Conservation (phyloP, 2,329 filamentous ascomycete genomes). For the Cladophialophora carrionii region DNA sequence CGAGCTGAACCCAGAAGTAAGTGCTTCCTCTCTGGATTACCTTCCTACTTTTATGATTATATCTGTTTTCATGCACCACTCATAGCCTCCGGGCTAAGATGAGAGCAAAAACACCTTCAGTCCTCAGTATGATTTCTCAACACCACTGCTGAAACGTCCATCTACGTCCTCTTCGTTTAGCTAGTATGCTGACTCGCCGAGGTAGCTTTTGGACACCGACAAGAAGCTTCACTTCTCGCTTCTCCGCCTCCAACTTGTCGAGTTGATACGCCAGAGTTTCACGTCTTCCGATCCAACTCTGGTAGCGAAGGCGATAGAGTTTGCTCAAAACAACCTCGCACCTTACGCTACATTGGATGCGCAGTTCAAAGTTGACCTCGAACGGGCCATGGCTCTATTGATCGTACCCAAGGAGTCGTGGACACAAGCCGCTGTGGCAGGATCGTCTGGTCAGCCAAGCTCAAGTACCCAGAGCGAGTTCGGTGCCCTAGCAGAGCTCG, state of each 20-base stretch:
- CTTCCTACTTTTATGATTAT: constrained; percentile 78
- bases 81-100: constrained; percentile 90
- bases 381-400: constrained; percentile 88
- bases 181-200: constrained; percentile 15
- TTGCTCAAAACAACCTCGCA: constrained; percentile 84
- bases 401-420: constrained; percentile 75
- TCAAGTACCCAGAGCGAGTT: constrained; percentile 35
- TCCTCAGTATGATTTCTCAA: constrained; percentile 76
- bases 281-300: constrained; percentile 64
- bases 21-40: constrained; percentile 42
- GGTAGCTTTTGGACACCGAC: constrained; percentile 83
- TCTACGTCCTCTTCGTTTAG: constrained; percentile 6
- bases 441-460: constrained; percentile 12
- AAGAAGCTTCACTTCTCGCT: constrained; percentile 85
- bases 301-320: constrained; percentile 77
- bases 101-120: constrained; percentile 80
- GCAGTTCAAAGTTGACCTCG: constrained; percentile 81
- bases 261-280: constrained; percentile 77
- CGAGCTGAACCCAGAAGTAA: constrained; percentile 86
- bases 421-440: constrained; percentile 59
- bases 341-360: constrained; percentile 81
- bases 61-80: constrained; percentile 99
- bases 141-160: constrained; percentile 29
- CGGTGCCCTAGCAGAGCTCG: constrained; percentile 67
- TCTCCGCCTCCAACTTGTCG: constrained; percentile 86